phyloP scores from a whole-genome alignment of 306 rosid species.

The Carpinus fangiana region DNA sequence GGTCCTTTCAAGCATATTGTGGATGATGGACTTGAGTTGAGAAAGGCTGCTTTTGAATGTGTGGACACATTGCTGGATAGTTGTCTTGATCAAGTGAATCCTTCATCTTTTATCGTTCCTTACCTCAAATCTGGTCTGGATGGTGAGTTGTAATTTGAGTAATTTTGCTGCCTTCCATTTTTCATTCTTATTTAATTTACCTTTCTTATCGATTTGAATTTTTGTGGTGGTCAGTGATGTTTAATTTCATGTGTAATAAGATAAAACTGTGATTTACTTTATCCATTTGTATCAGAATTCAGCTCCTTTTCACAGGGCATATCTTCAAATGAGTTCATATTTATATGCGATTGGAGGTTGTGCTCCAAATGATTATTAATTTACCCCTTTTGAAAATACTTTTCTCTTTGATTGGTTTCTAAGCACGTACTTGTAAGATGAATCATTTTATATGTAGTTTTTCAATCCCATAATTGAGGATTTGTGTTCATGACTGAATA shows the following conservation, averaged over 20 bases:
- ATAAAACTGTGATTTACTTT: not conserved
- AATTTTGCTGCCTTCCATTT: not conserved
- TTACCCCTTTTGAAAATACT: not conserved
- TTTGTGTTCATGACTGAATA: not conserved
- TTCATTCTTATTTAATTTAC: not conserved
- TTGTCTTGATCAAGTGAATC: constrained; percentile 99
- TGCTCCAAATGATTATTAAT: not conserved
- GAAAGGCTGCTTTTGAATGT: constrained; percentile 99
- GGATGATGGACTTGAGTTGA: constrained; percentile 99
- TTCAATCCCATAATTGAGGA: not conserved
- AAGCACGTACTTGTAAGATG: not conserved
- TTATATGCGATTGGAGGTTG: not conserved
- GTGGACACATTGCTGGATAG: constrained; percentile 96
- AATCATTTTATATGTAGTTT: not conserved
- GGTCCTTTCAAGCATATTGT: constrained; percentile 99
- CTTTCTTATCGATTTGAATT: not conserved
- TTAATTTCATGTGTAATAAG: not conserved
- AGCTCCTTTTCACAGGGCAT: not conserved
- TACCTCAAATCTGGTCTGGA: constrained; percentile 95
- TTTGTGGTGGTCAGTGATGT: no score
- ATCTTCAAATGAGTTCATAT: not conserved
- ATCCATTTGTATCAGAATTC: not conserved
- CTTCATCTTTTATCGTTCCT: constrained; percentile 95
- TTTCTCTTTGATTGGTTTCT: not conserved
- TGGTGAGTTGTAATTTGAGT: constrained; percentile 57